phyloP scores from a whole-genome alignment of 257 asterid genomes.

The Capsicum pubescens region DNA sequence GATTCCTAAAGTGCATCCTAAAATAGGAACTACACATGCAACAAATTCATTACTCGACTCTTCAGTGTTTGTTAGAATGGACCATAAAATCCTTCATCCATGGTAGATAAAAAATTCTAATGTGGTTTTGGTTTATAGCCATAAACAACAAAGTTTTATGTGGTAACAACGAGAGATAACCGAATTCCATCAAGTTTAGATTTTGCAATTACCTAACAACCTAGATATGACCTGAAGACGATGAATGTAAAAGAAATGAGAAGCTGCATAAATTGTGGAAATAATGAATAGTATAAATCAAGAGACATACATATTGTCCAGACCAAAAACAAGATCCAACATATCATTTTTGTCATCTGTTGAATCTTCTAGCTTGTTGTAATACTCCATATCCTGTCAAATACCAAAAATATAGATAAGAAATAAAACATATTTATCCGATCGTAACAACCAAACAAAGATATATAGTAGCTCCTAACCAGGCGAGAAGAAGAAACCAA shows the following conservation, averaged over 20 bases:
- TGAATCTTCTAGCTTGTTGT: conserved; percentile 87
- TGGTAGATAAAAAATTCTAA: conserved; percentile 39
- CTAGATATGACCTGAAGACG: conserved; percentile 79
- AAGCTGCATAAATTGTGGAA: background rate
- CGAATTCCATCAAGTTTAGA: conserved; percentile 91
- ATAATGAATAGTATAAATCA: conserved; percentile 13
- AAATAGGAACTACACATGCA: conserved; percentile 20
- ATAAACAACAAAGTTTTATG: conserved; percentile 89
- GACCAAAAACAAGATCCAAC: conserved; percentile 97
- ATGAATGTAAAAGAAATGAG: conserved; percentile 3
- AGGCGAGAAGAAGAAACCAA: background rate
- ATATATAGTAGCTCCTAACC: background rate
- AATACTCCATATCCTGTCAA: conserved; percentile 73
- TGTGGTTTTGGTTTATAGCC: conserved; percentile 94
- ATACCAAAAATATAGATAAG: conserved; percentile 26
- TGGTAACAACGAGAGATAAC: conserved; percentile 84
- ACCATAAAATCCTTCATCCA: background rate
- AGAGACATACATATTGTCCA: conserved; percentile 71
- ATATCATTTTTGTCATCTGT: conserved; percentile 94
- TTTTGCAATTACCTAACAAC: conserved; percentile 85
- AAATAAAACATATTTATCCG: background rate
- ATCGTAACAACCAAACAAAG: background rate
- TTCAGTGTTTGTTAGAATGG: conserved; percentile 10
- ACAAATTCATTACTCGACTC: conserved; percentile 44
- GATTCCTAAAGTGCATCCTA: conserved; percentile 12